Percentiles rank a stretch among this genome's conserved stretches.
These are phyloP conservation scores for Pseudognaphalium luteoalbum DNA, from an alignment of 129 eudicot genomes.

Conservation along the genomic window DNA sequence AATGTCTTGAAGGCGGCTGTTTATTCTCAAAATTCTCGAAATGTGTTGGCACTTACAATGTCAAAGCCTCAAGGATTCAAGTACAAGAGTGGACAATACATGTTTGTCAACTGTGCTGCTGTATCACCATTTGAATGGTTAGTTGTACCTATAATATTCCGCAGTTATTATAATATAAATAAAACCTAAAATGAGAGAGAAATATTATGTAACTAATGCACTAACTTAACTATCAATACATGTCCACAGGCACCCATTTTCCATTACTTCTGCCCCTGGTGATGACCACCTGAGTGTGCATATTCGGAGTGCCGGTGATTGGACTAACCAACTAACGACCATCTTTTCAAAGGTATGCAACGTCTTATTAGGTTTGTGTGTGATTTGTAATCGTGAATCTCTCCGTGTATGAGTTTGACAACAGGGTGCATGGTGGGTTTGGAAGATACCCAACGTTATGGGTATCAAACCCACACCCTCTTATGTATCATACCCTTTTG, in stretches of 20 bases:
- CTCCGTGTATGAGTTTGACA: background rate
- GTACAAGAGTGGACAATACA: constrained; percentile 87
- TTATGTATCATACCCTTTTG: background rate
- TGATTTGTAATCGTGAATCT: background rate
- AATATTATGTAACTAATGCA: background rate
- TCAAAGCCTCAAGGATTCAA: constrained; percentile 76
- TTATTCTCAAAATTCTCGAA: constrained; percentile 55
- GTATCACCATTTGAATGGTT: constrained; percentile 96
- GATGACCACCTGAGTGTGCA: constrained; percentile 88
- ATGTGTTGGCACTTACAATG: constrained; percentile 79
- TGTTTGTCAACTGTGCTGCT: constrained; percentile 77
- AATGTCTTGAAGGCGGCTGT: constrained; percentile 55
- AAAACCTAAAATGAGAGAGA: background rate
- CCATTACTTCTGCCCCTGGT: constrained; percentile 83
- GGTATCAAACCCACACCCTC: background rate
- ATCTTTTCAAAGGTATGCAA: constrained; percentile 70
- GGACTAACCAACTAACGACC: constrained; percentile 72
- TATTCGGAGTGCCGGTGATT: constrained; percentile 84
- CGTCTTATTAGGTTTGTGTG: background rate
- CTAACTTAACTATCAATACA: constrained; percentile 9
- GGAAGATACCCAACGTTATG: background rate
- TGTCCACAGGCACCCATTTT: constrained; percentile 84
- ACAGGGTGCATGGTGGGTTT: background rate
- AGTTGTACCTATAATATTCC: constrained; percentile 11
- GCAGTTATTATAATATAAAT: background rate